Evolutionary conservation across 2,329 filamentous ascomycete genomes (phyloP).

Genomic region (Aspergillus costaricaensis): DNA sequence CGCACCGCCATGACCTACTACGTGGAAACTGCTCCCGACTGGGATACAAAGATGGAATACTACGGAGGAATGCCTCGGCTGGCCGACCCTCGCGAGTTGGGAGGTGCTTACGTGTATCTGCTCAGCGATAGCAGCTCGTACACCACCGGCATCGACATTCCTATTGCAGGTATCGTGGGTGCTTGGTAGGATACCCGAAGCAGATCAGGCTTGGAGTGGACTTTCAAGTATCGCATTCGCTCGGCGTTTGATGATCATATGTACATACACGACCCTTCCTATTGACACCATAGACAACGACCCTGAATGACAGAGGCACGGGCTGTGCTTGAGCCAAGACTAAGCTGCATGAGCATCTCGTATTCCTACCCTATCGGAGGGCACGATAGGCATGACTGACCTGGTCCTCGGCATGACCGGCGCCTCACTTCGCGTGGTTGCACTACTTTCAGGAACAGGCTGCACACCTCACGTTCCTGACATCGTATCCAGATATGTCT

Average conservation of each 20-base stretch:
- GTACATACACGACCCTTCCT: neutral
- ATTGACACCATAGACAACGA: neutral
- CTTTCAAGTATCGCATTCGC: neutral
- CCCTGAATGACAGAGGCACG: neutral
- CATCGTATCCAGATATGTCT: neutral
- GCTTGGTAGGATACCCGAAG: conserved; percentile 21
- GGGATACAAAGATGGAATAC: conserved; percentile 60
- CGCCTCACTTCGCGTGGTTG: neutral
- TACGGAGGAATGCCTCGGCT: conserved; percentile 60
- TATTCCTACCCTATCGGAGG: conserved; percentile 5
- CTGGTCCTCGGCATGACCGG: neutral
- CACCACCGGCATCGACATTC: conserved; percentile 42
- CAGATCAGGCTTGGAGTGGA: neutral
- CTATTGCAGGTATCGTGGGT: conserved; percentile 43
- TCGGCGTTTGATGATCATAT: neutral
- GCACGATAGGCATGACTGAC: neutral
- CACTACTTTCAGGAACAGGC: neutral
- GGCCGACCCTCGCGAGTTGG: conserved; percentile 56
- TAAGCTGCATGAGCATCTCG: conserved; percentile 2
- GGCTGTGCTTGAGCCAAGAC: neutral
- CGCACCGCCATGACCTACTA: conserved; percentile 52
- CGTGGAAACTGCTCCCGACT: conserved; percentile 56
- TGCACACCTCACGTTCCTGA: neutral
- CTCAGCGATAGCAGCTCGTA: conserved; percentile 50
- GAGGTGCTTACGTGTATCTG: conserved; percentile 60